phyloP scores from a whole-genome alignment of 345 rosid species.

The Ceriops zippeliana region DNA sequence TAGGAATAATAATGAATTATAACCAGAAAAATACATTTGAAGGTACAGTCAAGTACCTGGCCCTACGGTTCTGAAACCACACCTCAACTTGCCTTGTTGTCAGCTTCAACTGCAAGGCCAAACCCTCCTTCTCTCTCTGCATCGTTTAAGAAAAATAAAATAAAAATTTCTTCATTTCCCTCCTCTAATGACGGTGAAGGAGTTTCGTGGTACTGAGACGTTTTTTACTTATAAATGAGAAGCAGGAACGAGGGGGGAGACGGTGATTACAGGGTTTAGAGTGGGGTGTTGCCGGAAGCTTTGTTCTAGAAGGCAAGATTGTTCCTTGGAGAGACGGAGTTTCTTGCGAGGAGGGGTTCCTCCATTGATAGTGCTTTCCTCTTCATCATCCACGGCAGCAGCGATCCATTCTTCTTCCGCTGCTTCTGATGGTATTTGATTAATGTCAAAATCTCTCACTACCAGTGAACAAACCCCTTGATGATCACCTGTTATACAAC shows the following conservation, averaged over 20 bases:
- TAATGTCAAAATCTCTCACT: slow-evolving; percentile 65
- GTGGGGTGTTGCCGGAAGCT: slow-evolving; percentile 90
- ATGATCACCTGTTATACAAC: slow-evolving; percentile 11
- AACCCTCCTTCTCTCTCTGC: slow-evolving; percentile 90
- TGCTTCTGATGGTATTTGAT: slow-evolving; percentile 42
- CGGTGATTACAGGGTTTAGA: slow-evolving; percentile 37
- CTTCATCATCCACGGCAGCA: slow-evolving; percentile 46
- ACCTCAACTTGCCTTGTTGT: slow-evolving; percentile 92
- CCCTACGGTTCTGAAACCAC: slow-evolving; percentile 99
- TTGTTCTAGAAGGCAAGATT: slow-evolving; percentile 91
- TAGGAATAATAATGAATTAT: neutral
- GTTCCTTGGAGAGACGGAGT: slow-evolving; percentile 87
- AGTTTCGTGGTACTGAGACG: too few species aligned
- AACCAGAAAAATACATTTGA: neutral
- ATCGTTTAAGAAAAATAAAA: slow-evolving; percentile 1
- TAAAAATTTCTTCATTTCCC: neutral
- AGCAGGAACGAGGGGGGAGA: neutral
- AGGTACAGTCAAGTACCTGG: slow-evolving; percentile 54
- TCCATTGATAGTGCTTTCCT: slow-evolving; percentile 32
- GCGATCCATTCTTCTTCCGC: slow-evolving; percentile 48
- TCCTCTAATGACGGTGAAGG: too few species aligned
- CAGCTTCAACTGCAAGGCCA: slow-evolving; percentile 76
- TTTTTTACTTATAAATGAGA: neutral
- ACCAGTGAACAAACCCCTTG: slow-evolving; percentile 25
- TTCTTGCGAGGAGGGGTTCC: slow-evolving; percentile 78